Evolutionary conservation across 768 basidiomycete species (phyloP), one percentile per base, ranked within the genome.

Genomic region (Gloeophyllum trabeum): DNA sequence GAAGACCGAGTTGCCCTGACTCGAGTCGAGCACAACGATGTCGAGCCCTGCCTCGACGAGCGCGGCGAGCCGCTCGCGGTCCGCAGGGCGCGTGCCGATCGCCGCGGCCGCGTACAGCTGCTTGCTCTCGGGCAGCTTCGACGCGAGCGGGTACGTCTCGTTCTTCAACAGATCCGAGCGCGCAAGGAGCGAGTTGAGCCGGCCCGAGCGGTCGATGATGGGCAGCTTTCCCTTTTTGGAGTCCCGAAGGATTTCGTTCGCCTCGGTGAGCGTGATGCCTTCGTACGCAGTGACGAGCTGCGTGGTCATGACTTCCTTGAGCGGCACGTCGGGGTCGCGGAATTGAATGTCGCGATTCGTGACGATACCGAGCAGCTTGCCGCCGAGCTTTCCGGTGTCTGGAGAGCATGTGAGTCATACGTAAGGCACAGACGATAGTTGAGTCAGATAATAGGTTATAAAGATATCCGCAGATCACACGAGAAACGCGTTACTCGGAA

Each of bases 191-290:
- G 83, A 79, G 22, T 74, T 67, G 42, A 90, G 79, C 45, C 75
- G 66, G 38, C 82, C 81, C 36, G 73, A 54, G 6, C 58, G 47
- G 60, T 89, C 79, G 50, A 88, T 66, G 55, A 89, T 80, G 25
- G 93, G 96, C 2, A 98, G 79, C 59, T 99, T 99, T 41, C 96
- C 96, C 69, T 96, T 98, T 61, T 98, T 98, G 22, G 84, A 94
- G 59, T 88, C 81, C 30, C 93, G 90, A 19, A 99, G 81, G 54
- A 99, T 85, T 56, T 79, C 69, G 68, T 99, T 98, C 47, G 96
- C 96, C 61, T 96, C 81, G 25, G 73, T 56, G 34, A 99, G 81
- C 3, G 90, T 96, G 52, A 97, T 81, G 20, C 96, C 94, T 50
- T 87, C 71, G 1, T 69, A 70, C 5, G 90, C 96, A 22, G 88